phyloP scores from a whole-genome alignment of 2,329 filamentous ascomycete species.

The Colletotrichum musicola region DNA sequence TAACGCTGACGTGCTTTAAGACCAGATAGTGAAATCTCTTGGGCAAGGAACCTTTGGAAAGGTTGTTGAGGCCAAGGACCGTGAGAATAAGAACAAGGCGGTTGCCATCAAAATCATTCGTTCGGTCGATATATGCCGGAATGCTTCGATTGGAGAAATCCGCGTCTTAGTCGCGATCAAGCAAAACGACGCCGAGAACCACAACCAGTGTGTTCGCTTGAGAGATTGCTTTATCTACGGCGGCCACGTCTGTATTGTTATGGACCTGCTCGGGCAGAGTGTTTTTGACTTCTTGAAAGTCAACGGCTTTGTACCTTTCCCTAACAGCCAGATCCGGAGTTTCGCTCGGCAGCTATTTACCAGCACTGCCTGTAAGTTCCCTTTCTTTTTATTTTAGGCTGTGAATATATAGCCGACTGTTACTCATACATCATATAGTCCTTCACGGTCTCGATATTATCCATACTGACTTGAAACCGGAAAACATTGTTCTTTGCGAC shows the following conservation, averaged over 20 bases:
- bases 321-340: slow-evolving; percentile 97
- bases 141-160: slow-evolving; percentile 96
- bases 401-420: too few species aligned
- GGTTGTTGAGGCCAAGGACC: slow-evolving; percentile 92
- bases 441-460: slow-evolving; percentile 97
- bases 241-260: slow-evolving; percentile 92
- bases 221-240: slow-evolving; percentile 97
- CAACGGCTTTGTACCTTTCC: slow-evolving; percentile 97
- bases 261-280: slow-evolving; percentile 87
- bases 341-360: slow-evolving; percentile 97
- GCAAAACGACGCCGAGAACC: slow-evolving; percentile 90
- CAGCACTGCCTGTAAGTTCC: slow-evolving; percentile 91
- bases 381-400: too few species aligned
- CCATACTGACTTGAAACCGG: slow-evolving; percentile 84
- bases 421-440: slow-evolving; percentile 65
- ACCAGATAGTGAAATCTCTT: slow-evolving; percentile 88
- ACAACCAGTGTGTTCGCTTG: slow-evolving; percentile 96
- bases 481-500: slow-evolving; percentile 77
- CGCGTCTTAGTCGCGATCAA: slow-evolving; percentile 92
- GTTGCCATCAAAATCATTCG: slow-evolving; percentile 99
- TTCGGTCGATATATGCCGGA: slow-evolving; percentile 97
- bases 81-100: slow-evolving; percentile 77
- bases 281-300: slow-evolving; percentile 98
- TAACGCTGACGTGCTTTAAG: slow-evolving; percentile 60
- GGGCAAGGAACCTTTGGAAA: slow-evolving; percentile 99